Conservation (phyloP, 306 rosid genomes). For the Quercus alba region DNA sequence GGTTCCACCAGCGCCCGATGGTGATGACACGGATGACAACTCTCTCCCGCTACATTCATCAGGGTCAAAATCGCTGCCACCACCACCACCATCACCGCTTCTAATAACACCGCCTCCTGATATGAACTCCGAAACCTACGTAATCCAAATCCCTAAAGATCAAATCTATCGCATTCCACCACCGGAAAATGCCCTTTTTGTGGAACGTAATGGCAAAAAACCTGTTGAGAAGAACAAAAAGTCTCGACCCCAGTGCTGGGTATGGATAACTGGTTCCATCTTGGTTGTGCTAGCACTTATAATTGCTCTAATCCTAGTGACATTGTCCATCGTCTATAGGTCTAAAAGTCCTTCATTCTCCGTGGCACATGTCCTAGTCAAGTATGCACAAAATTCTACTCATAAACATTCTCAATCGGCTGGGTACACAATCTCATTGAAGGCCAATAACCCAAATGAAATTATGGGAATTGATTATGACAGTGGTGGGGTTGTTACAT, state of each 20-base stretch:
- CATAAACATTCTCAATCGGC: neutral
- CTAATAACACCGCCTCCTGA: neutral
- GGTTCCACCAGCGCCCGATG: neutral
- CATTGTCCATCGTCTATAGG: constrained; percentile 19
- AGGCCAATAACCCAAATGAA: constrained; percentile 28
- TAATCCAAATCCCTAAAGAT: constrained; percentile 64
- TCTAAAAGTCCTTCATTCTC: constrained; percentile 40
- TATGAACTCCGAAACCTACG: constrained; percentile 27
- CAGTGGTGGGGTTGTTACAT: neutral
- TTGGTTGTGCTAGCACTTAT: constrained; percentile 12
- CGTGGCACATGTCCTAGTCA: neutral
- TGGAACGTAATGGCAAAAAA: constrained; percentile 26
- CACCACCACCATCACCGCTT: neutral
- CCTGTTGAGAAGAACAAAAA: neutral
- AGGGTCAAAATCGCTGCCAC: neutral
- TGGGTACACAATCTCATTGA: constrained; percentile 27
- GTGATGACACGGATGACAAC: neutral
- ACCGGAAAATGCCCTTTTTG: constrained; percentile 39
- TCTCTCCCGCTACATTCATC: neutral
- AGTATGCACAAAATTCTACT: neutral
- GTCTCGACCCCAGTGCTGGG: neutral
- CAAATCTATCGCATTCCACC: constrained; percentile 67
- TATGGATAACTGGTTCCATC: neutral
- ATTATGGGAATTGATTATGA: constrained; percentile 11
- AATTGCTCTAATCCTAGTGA: constrained; percentile 4